phyloP scores from a whole-genome alignment of 2,329 filamentous ascomycete species.

The Orbilia quercus region DNA sequence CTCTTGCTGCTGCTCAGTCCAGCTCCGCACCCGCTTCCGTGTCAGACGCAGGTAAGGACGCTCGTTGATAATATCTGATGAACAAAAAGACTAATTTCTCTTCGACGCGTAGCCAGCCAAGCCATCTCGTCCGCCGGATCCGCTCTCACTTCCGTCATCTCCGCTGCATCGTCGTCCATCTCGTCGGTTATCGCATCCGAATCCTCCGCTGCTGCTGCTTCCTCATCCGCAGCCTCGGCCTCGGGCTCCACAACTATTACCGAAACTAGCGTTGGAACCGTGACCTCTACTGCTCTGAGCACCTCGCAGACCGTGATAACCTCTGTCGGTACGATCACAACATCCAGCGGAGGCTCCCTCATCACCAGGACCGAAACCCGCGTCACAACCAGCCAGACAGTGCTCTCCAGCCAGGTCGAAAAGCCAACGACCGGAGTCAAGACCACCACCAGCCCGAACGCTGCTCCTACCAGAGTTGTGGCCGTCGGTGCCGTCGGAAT shows the following conservation, averaged over 20 bases:
- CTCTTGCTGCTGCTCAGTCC: slow-evolving; percentile 24
- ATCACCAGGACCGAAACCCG: neutral
- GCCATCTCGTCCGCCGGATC: neutral
- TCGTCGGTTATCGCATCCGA: neutral
- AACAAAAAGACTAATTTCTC: neutral
- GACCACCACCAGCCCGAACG: slow-evolving; percentile 22
- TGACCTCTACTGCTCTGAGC: neutral
- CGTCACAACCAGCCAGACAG: neutral
- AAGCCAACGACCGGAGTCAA: neutral
- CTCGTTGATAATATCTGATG: neutral
- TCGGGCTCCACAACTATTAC: neutral
- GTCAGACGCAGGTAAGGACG: neutral
- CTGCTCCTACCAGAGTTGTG: slow-evolving; percentile 26
- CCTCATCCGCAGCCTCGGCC: neutral
- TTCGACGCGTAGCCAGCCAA: neutral
- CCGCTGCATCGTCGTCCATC: neutral
- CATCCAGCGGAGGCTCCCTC: neutral
- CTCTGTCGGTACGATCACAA: neutral
- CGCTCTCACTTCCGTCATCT: neutral
- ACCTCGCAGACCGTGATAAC: neutral
- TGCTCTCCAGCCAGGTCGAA: neutral
- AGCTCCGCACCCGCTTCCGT: neutral
- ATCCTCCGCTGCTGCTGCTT: neutral
- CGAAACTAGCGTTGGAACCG: slow-evolving; percentile 1
- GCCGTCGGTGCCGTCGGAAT: slow-evolving; percentile 26